A percentile compares a stretch with the other conserved stretches of the same genome.
phyloP scores from a whole-genome alignment of 768 basidiomycete species.

The Ephemerocybe angulata region DNA sequence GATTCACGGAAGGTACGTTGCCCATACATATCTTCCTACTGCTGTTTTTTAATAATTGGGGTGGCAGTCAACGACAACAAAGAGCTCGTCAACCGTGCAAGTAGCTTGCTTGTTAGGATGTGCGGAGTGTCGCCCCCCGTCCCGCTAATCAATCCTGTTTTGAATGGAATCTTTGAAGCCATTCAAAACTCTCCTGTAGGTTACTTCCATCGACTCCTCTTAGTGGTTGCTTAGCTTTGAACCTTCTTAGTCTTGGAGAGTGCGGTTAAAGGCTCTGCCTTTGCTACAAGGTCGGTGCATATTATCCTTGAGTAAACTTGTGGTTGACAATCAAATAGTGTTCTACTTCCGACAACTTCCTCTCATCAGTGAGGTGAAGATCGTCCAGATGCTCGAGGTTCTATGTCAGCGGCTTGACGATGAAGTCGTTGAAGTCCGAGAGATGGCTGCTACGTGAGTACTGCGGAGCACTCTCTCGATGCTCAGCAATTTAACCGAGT shows the following conservation, averaged over 20 bases:
- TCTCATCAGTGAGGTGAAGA: conserved; percentile 70
- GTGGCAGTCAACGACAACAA: conserved; percentile 65
- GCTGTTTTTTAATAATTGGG: conserved; percentile 1
- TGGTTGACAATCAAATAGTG: conserved; percentile 35
- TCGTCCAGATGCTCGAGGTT: conserved; percentile 81
- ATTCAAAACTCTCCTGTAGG: conserved; percentile 73
- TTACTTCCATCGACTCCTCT: conserved; percentile 3
- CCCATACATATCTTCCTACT: background rate
- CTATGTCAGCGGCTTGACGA: conserved; percentile 80
- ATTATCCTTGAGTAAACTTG: background rate
- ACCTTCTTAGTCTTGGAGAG: conserved; percentile 70
- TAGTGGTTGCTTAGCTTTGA: conserved; percentile 7
- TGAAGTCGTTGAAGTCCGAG: conserved; percentile 84
- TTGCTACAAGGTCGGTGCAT: conserved; percentile 62
- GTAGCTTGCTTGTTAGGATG: conserved; percentile 73
- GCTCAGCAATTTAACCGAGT: background rate
- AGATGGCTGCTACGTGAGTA: conserved; percentile 80
- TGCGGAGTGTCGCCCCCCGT: conserved; percentile 80
- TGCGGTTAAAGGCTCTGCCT: conserved; percentile 81
- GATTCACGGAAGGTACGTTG: conserved; percentile 63
- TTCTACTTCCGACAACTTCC: conserved; percentile 88
- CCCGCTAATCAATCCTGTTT: conserved; percentile 60
- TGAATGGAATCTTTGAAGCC: conserved; percentile 71
- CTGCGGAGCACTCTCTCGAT: background rate
- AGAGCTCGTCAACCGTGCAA: conserved; percentile 63